Percentiles rank a stretch among this genome's conserved stretches.
Evolutionary conservation across 305 asterid species (phyloP).

Genomic region (Solanum hybrid): DNA sequence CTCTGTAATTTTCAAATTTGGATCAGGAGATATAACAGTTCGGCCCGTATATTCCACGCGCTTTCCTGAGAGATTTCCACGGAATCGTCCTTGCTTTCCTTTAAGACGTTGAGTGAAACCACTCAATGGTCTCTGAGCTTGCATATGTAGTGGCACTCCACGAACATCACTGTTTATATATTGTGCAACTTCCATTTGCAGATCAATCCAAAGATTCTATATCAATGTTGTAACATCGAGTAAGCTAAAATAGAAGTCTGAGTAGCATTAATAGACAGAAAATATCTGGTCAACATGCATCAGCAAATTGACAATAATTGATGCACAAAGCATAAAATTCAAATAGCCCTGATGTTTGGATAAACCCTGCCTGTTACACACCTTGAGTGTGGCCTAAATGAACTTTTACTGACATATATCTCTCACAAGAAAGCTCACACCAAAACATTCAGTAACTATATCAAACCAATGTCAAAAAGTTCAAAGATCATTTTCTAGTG

Average conservation of each 20-base stretch:
- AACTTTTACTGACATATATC: neutral
- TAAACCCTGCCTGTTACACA: neutral
- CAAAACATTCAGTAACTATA: neutral
- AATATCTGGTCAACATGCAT: neutral
- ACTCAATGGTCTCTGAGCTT: conserved; percentile 41
- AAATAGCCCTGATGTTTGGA: neutral
- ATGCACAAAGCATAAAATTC: neutral
- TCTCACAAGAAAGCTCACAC: neutral
- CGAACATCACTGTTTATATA: conserved; percentile 79
- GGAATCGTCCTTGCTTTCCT: conserved; percentile 93
- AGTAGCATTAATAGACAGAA: neutral
- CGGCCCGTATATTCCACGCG: conserved; percentile 96
- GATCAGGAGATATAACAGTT: conserved; percentile 96
- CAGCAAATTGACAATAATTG: neutral
- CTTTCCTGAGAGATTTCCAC: conserved; percentile 88
- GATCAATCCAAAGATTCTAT: conserved; percentile 56
- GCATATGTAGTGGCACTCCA: conserved; percentile 33
- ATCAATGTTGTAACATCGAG: conserved; percentile 9
- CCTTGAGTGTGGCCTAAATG: neutral
- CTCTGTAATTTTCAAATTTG: conserved; percentile 79
- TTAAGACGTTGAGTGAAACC: conserved; percentile 95
- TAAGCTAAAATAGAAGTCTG: neutral
- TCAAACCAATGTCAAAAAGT: neutral
- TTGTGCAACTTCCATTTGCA: conserved; percentile 76
- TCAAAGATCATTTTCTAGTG: neutral